phyloP scores from a whole-genome alignment of 441 rosid genomes.

The Populus hybrid region DNA sequence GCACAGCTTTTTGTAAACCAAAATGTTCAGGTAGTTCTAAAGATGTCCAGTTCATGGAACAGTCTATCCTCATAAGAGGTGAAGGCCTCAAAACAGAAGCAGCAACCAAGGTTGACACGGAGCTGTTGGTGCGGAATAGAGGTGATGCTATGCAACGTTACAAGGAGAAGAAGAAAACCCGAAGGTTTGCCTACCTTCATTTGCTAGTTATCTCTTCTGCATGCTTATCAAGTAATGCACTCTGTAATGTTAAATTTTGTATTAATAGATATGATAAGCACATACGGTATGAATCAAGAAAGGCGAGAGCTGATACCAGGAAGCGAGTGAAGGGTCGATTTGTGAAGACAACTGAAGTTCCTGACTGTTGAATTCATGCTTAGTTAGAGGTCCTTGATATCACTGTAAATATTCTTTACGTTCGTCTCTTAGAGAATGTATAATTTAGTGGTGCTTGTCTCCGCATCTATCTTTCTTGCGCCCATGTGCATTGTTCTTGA shows the following conservation, averaged over 20 bases:
- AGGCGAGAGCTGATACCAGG: constrained; percentile 92
- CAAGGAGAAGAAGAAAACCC: constrained; percentile 83
- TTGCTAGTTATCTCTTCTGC: too few species aligned
- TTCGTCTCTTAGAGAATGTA: constrained; percentile 20
- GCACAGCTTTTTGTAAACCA: constrained; percentile 20
- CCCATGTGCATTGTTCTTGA: not conserved
- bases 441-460: constrained; percentile 4
- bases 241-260: not conserved
- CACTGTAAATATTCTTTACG: constrained; percentile 28
- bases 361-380: constrained; percentile 29
- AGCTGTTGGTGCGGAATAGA: constrained; percentile 62
- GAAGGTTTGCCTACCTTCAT: constrained; percentile 43
- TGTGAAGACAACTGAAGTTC: constrained; percentile 62
- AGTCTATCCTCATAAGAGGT: constrained; percentile 29
- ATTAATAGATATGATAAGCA: constrained; percentile 75
- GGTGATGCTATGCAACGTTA: constrained; percentile 87
- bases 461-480: not conserved
- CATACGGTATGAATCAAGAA: constrained; percentile 88
- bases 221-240: not conserved
- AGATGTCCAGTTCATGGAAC: constrained; percentile 40
- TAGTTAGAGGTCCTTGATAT: not conserved
- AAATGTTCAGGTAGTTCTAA: constrained; percentile 29
- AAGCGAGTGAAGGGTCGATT: constrained; percentile 89
- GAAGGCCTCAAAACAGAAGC: constrained; percentile 28
- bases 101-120: constrained; percentile 53